Evolutionary conservation across 805 yeast genomes (phyloP), one percentile per base, ranked within the genome.

Genomic region (Wickerhamomyces ciferrii): DNA sequence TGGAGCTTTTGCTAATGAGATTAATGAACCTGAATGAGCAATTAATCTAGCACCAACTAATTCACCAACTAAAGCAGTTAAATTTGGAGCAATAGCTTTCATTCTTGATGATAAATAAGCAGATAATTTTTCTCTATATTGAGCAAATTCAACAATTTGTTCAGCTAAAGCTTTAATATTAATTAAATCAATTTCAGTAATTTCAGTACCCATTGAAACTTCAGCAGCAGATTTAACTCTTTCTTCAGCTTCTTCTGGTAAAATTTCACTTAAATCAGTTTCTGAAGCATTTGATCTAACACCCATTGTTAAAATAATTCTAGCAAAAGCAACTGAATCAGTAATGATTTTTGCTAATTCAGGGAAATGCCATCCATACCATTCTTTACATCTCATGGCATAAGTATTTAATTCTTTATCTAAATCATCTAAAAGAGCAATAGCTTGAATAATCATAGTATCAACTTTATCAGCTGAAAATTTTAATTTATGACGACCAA

Each of bases 341-440:
- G 85, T 83, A 59, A 94, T 87, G 68, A 92, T 89, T 79, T 94
- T 94, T 61, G 97, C 97, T 81, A 94, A 81, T 71, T 94, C 99
- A 36, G 99, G 99, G 84, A 94, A 94, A 71, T 94, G 99, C 99
- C 99, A 94, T 55, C 99, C 99, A 73, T 94, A 94, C 99, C 99
- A 94, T 74, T 94, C 99, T 75, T 92, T 94, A 72, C 92, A 82
- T 75, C 99, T 84, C 99, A 94, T 94, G 56, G 98, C 96, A 62
- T 92, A 94, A 44, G 97, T 94, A 75, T 94, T 94, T 61, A 94
- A 79, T 70, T 94, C 99, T 74, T 94, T 94, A 75, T 94, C 99
- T 61, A 94, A 79, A 64, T 94, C 97, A 62, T 94, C 99, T 63
- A 94, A 79, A 56, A 94, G 76, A 19, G 98, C 97, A 71, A 94